A percentile compares a stretch with the other conserved stretches of the same genome.
These are phyloP conservation scores for Ceratobasidium papillatum DNA, from an alignment of 1,284 basidiomycete species.

Conservation along the genomic window DNA sequence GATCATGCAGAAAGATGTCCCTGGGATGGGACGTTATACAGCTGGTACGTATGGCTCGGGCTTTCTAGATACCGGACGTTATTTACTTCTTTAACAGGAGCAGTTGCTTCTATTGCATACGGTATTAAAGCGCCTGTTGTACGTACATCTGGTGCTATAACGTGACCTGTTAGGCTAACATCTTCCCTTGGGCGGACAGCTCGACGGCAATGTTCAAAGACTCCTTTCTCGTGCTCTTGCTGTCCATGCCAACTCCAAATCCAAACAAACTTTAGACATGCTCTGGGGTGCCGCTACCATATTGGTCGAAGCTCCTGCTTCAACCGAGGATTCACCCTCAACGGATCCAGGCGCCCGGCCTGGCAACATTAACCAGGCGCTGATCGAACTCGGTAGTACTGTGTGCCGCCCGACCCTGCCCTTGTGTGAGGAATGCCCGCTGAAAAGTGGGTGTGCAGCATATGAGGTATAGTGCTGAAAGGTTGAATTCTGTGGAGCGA, in stretches of 20 bases:
- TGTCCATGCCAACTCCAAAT: slow-evolving; percentile 80
- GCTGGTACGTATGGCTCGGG: slow-evolving; percentile 51
- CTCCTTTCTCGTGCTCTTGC: slow-evolving; percentile 83
- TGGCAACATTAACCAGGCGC: slow-evolving; percentile 88
- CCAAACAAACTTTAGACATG: slow-evolving; percentile 77
- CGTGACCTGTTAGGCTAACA: background rate
- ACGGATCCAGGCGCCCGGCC: slow-evolving; percentile 52
- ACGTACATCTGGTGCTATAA: slow-evolving; percentile 50
- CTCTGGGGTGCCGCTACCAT: slow-evolving; percentile 82
- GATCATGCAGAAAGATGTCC: slow-evolving; percentile 84
- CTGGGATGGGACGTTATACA: slow-evolving; percentile 92
- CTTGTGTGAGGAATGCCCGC: slow-evolving; percentile 74
- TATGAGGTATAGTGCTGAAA: slow-evolving; percentile 52
- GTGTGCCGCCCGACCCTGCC: slow-evolving; percentile 88
- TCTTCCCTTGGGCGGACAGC: slow-evolving; percentile 54
- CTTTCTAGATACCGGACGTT: slow-evolving; percentile 1
- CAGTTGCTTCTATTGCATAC: slow-evolving; percentile 91
- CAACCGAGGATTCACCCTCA: background rate
- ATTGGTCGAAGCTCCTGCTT: slow-evolving; percentile 66
- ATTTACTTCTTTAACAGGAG: slow-evolving; percentile 64
- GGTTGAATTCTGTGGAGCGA: background rate
- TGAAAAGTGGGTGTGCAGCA: slow-evolving; percentile 73
- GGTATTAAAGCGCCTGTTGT: slow-evolving; percentile 85
- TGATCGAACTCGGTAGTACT: slow-evolving; percentile 89
- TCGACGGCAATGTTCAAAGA: slow-evolving; percentile 92